These are phyloP conservation scores for Daedaleopsis nitida DNA, from an alignment of 768 basidiomycete genomes.

Conservation along the genomic window DNA sequence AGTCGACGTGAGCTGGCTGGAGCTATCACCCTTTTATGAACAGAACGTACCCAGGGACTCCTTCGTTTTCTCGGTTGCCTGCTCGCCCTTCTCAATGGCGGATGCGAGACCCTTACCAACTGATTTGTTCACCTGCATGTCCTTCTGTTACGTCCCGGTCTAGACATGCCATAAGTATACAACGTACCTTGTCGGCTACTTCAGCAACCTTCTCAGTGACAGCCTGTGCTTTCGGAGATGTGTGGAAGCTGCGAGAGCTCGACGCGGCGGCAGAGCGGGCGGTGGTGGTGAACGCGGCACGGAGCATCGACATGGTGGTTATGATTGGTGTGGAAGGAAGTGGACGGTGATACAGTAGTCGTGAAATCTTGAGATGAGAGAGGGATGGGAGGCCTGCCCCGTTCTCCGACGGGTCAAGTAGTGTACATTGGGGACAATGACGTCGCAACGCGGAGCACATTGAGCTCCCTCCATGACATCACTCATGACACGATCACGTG, in stretches of 20 bases:
- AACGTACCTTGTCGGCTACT: constrained; percentile 38
- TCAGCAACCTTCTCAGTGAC: constrained; percentile 43
- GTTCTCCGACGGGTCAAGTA: constrained; percentile 1
- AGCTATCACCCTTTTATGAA: background rate
- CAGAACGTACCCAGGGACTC: constrained; percentile 33
- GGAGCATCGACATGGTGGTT: constrained; percentile 29
- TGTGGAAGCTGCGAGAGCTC: constrained; percentile 30
- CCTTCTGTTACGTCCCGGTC: background rate
- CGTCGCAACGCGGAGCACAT: constrained; percentile 12
- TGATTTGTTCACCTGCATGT: constrained; percentile 40
- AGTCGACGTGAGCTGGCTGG: background rate
- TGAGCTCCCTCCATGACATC: background rate
- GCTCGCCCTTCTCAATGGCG: constrained; percentile 44
- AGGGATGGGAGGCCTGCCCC: background rate
- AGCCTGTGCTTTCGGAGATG: constrained; percentile 33
- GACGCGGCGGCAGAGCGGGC: constrained; percentile 22
- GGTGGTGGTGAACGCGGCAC: constrained; percentile 27
- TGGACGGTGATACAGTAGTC: background rate
- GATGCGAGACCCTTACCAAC: constrained; percentile 42
- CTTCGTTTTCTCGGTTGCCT: constrained; percentile 41
- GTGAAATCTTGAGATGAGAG: background rate
- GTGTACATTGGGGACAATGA: constrained; percentile 7
- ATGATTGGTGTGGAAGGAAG: background rate
- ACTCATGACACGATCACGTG: too few relatives aligned
- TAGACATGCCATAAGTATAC: too few relatives aligned